These are phyloP conservation scores for Paramecium tetraurelia DNA, from an alignment of 73 alveolate species.

Conservation along the genomic window DNA sequence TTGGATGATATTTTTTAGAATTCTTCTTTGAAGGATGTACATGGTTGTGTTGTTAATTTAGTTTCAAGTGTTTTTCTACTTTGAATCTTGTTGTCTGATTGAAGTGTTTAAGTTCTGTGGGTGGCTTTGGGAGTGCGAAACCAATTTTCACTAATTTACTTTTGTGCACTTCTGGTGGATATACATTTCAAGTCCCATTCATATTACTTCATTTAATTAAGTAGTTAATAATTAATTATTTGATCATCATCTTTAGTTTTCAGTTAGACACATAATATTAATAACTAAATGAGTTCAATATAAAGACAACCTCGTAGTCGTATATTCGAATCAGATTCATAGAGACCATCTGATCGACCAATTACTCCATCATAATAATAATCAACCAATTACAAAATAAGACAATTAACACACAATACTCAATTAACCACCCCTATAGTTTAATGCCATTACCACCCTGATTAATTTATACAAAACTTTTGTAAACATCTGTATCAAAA, in stretches of 20 bases:
- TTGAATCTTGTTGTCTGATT: neutral
- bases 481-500: constrained; percentile 1
- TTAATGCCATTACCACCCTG: constrained; percentile 2
- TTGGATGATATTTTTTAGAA: neutral
- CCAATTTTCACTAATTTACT: neutral
- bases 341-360: neutral
- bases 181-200: neutral
- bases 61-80: neutral
- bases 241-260: neutral
- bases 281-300: neutral
- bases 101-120: neutral
- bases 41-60: neutral
- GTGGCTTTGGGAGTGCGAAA: neutral
- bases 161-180: neutral
- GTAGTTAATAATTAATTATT: neutral
- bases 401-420: neutral
- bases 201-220: neutral
- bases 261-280: neutral
- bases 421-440: neutral
- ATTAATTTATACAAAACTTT: neutral
- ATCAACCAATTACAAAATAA: neutral
- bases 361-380: constrained; percentile 1
- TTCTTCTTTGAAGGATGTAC: neutral
- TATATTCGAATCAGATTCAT: neutral
- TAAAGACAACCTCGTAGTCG: constrained; percentile 5